Evolutionary conservation across 2,329 filamentous ascomycete species (phyloP), one percentile per base, ranked within the genome.

Genomic region (Emergomyces orientalis): DNA sequence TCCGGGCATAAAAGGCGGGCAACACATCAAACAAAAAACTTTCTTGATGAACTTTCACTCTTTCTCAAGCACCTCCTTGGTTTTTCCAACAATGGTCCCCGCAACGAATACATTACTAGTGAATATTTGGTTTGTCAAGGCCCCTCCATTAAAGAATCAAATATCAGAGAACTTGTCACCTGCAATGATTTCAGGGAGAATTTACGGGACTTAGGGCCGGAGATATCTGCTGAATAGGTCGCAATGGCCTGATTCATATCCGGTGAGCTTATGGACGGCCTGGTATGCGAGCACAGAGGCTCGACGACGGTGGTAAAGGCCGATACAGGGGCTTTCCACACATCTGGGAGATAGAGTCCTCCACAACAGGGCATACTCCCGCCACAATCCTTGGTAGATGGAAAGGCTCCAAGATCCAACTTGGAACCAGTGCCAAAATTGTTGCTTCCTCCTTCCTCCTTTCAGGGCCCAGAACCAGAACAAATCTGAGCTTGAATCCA

Each of bases 401-500:
- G 8, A 30, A 55, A 55, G 14, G 72, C 71, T 64, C 72, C 67
- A 6, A 78, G 56, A 58, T 77, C 75, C 59, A 78, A 78, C 3
- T 74, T 69, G 1, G 76, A 78, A 17, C 78, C 76, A 3, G 78
- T 67, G 2, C 76, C 77, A 59, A 79, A 78, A 66, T 78, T 78
- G 62, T 69, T 74, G 62, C 72, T 73, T n/a, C 77, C 77, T 77
- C 77, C 2, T 19, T 5, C 14, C 77, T n/a, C n/a, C 77, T 65
- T 78, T 78, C 47, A 79, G 65, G 27, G 77, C 77, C 32, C 32
- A 32, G 32, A 32, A 55, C 69, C 69, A 66, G 70, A 78, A 1
- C 39, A 79, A 71, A 58, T 79, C 66, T 0, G 69, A 63, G 37
- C 74, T 70, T 8, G 60, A 63, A 0, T 63, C 63, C 8, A 63